A percentile compares a stretch with the other conserved stretches of the same genome.
These are phyloP conservation scores for Kuraishia floccosa DNA, from an alignment of 805 yeast genomes.

Conservation along the genomic window DNA sequence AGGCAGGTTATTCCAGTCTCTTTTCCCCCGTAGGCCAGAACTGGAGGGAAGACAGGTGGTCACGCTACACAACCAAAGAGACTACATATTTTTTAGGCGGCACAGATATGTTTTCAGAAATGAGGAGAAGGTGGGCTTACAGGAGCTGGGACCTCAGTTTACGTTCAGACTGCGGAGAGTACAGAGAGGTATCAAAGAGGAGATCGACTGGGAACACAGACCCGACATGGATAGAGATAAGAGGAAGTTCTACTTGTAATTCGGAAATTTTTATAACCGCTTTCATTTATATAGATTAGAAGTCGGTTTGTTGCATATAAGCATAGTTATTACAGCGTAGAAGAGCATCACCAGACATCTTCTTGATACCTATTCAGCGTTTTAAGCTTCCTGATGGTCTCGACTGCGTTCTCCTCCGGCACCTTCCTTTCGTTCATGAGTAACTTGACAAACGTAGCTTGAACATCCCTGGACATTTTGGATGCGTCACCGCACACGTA, in stretches of 20 bases:
- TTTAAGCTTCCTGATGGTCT: constrained; percentile 66
- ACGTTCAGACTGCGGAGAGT: constrained; percentile 80
- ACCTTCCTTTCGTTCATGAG: constrained; percentile 53
- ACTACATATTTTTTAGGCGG: constrained; percentile 88
- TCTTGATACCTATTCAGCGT: constrained; percentile 88
- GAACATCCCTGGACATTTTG: constrained; percentile 92
- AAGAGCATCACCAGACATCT: constrained; percentile 74
- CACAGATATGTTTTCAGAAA: constrained; percentile 85
- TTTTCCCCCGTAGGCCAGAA: constrained; percentile 90
- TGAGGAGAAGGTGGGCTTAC: constrained; percentile 89
- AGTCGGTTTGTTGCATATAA: too few species aligned
- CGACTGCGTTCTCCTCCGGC: constrained; percentile 58
- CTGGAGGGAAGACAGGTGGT: constrained; percentile 93
- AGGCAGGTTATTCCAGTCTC: constrained; percentile 81
- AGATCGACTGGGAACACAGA: constrained; percentile 92
- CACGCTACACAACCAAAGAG: constrained; percentile 93
- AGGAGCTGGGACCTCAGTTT: constrained; percentile 95
- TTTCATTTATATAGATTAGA: too few species aligned
- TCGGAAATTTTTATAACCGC: not conserved
- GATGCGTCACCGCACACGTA: constrained; percentile 98
- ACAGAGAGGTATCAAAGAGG: constrained; percentile 87
- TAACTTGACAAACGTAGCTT: constrained; percentile 52
- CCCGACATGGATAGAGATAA: constrained; percentile 96
- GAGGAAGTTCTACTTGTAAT: constrained; percentile 74
- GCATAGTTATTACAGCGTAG: constrained; percentile 1